Evolutionary conservation across 2,329 filamentous ascomycete species (phyloP).

Genomic region (Ophiostoma triangulosporum): DNA sequence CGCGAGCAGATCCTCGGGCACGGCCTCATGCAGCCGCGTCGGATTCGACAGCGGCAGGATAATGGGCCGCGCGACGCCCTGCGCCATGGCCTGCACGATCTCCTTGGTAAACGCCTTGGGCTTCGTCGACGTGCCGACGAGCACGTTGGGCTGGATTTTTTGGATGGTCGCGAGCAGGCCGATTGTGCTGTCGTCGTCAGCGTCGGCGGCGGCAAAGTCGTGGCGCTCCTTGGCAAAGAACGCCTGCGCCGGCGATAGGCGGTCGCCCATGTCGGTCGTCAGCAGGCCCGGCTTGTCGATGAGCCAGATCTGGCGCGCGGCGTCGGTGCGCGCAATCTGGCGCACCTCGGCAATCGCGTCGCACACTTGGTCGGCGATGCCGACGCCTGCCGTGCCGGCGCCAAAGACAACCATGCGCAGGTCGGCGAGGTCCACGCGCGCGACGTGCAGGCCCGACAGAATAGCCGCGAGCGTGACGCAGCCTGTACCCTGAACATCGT

Average conservation of each 20-base stretch:
- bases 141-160: slow-evolving; percentile 61
- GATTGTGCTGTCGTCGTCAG: background rate
- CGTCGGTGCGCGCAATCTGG: slow-evolving; percentile 56
- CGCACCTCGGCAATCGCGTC: slow-evolving; percentile 64
- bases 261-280: slow-evolving; percentile 35
- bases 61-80: slow-evolving; percentile 58
- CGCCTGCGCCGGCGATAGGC: slow-evolving; percentile 48
- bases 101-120: slow-evolving; percentile 64
- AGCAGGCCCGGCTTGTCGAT: slow-evolving; percentile 73
- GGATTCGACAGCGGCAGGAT: slow-evolving; percentile 77
- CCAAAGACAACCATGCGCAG: slow-evolving; percentile 65
- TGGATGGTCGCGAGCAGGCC: slow-evolving; percentile 52
- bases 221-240: slow-evolving; percentile 49
- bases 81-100: slow-evolving; percentile 61
- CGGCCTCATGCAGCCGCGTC: slow-evolving; percentile 69
- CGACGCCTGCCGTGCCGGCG: slow-evolving; percentile 67
- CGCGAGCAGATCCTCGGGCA: slow-evolving; percentile 57
- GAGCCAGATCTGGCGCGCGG: slow-evolving; percentile 67
- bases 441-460: slow-evolving; percentile 60
- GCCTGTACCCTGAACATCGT: slow-evolving; percentile 70
- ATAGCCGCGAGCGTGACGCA: slow-evolving; percentile 78
- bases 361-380: slow-evolving; percentile 73
- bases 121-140: slow-evolving; percentile 73
- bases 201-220: slow-evolving; percentile 35
- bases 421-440: slow-evolving; percentile 51